Base-by-base conservation (phyloP, 2,329 filamentous ascomycete species). In the Endocalyx cinctus region DNA sequence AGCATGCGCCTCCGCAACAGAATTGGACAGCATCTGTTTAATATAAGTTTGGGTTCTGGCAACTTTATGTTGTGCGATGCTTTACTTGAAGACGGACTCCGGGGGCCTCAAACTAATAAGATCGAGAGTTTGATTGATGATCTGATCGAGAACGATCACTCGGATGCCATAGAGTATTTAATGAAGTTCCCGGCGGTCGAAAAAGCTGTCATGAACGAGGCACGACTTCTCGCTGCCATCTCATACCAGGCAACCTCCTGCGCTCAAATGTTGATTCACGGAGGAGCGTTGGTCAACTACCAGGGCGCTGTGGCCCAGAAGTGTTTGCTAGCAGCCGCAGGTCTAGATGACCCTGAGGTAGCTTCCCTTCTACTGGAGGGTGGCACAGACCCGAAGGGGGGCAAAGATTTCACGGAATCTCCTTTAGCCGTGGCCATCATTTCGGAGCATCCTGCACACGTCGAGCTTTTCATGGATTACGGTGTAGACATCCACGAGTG, bases 341-440 rank as follows among this genome's bases (percentile, higher is more conserved):
- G 19, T 16, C 8, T 17, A 4, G 17, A 15, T 6, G 17, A 37
- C 7, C 12, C 4, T 8, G 4, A n/a, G 6, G 25, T 35, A 13
- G 44, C 31, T 4, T n/a, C 27, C 3, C 2, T 43, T 11, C 34
- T 48, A 4, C 33, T 48, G n/a, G 7, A 34, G 17, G 37, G 28
- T 6, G 46, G 47, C 20, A 46, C 39, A 11, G 34, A 47, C 34
- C 46, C 47, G 16, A 39, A 49, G 33, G 31, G 35, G 37, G 15
- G 10, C 12, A 16, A 29, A 4, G 29, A 25, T 20, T 3, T 18
- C 3, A 23, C 28, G 6, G 13, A 26, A 6, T 6, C 16, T 14
- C 27, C 41, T 26, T 25, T 39, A 10, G 23, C 10, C 1, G 4
- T 31, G 11, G 31, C 43, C 20, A 18, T 43, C 14, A 6, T 33